Evolutionary conservation across 2,329 filamentous ascomycete species (phyloP).

Genomic region (Fusarium buharicum): DNA sequence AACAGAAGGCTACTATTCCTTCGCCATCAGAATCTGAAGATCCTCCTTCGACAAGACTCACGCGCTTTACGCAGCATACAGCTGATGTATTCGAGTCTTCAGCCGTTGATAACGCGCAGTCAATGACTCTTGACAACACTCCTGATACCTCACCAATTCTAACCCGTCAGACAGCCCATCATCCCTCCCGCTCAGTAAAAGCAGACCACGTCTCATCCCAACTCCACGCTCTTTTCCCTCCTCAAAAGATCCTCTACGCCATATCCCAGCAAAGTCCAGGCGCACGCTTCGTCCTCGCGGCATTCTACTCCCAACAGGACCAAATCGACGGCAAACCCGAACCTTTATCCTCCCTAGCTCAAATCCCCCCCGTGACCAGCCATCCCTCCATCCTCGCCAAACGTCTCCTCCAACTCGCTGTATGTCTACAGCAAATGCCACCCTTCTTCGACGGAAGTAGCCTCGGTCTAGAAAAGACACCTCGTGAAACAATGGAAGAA

Average conservation of each 20-base stretch:
- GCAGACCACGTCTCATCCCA: slow-evolving; percentile 28
- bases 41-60: background rate
- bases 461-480: slow-evolving; percentile 40
- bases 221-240: slow-evolving; percentile 40
- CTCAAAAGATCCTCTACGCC: slow-evolving; percentile 35
- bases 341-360: slow-evolving; percentile 42
- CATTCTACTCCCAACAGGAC: slow-evolving; percentile 44
- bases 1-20: slow-evolving; percentile 20
- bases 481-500: slow-evolving; percentile 37
- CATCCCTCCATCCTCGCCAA: slow-evolving; percentile 62
- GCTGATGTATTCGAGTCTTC: slow-evolving; percentile 37
- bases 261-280: slow-evolving; percentile 41
- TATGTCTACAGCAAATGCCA: slow-evolving; percentile 59
- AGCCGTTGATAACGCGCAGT: slow-evolving; percentile 35
- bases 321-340: slow-evolving; percentile 50
- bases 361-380: slow-evolving; percentile 52
- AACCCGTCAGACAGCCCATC: slow-evolving; percentile 1
- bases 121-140: slow-evolving; percentile 26
- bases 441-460: slow-evolving; percentile 45
- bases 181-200: slow-evolving; percentile 19
- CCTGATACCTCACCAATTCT: background rate
- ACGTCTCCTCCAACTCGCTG: slow-evolving; percentile 58
- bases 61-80: slow-evolving; percentile 42
- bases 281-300: slow-evolving; percentile 43
- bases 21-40: slow-evolving; percentile 32